A percentile compares a stretch with the other conserved stretches of the same genome.
Conservation (phyloP, 148 eudicot species). For the Silene uniflora region DNA sequence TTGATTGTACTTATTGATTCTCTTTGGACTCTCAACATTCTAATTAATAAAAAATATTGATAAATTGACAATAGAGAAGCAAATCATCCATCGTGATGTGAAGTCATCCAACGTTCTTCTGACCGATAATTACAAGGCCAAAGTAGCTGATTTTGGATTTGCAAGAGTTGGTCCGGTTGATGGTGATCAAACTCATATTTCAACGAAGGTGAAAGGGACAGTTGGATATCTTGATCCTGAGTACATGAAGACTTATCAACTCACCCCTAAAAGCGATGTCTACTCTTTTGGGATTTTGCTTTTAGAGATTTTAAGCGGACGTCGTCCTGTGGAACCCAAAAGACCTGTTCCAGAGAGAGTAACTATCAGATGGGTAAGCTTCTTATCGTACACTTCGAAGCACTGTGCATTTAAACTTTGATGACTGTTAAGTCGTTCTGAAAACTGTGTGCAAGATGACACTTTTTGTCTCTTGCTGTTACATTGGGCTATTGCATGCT, state of each 20-base stretch:
- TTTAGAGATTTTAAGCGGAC: constrained; percentile 81
- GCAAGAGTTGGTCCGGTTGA: constrained; percentile 78
- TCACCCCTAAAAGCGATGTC: constrained; percentile 89
- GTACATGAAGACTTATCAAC: constrained; percentile 93
- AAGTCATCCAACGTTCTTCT: constrained; percentile 95
- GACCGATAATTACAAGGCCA: constrained; percentile 73
- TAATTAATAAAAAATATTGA: not conserved
- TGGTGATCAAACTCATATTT: constrained; percentile 65
- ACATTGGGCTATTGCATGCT: not conserved
- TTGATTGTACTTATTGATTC: not conserved
- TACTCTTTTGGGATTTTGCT: constrained; percentile 85
- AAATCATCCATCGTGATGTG: constrained; percentile 91
- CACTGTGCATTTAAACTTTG: not conserved
- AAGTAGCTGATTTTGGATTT: constrained; percentile 98
- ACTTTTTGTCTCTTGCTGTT: not conserved
- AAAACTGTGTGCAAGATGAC: not conserved
- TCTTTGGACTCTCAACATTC: not conserved
- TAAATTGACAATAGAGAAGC: constrained; percentile 59
- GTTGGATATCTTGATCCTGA: constrained; percentile 96
- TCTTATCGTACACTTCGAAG: not conserved
- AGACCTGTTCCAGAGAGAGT: constrained; percentile 63
- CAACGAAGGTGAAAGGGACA: constrained; percentile 98
- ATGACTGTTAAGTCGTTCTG: not conserved
- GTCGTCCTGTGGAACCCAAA: constrained; percentile 84
- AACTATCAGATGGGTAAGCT: constrained; percentile 80